Evolutionary conservation across 1,284 basidiomycete genomes (phyloP).

Genomic region (Malassezia pachydermatis): DNA sequence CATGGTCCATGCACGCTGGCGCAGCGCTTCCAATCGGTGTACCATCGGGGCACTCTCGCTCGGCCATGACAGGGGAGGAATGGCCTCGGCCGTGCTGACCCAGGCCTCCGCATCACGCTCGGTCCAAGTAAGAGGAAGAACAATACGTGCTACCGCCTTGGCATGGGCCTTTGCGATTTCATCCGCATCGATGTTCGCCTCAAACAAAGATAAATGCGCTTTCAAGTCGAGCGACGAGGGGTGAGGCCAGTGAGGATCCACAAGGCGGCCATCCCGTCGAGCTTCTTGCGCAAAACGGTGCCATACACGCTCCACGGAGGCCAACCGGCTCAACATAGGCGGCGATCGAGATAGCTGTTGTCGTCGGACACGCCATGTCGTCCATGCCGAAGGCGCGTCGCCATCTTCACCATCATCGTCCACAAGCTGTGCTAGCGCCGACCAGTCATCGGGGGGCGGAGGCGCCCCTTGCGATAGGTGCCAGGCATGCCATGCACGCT

Average conservation of each 20-base stretch:
- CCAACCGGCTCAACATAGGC: slow-evolving; percentile 64
- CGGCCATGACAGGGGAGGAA: slow-evolving; percentile 16
- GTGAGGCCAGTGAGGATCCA: slow-evolving; percentile 62
- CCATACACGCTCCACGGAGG: slow-evolving; percentile 71
- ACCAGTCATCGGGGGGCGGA: slow-evolving; percentile 57
- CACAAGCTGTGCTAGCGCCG: slow-evolving; percentile 60
- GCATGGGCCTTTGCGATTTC: slow-evolving; percentile 36
- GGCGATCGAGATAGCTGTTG: slow-evolving; percentile 57
- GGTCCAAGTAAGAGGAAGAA: slow-evolving; percentile 19
- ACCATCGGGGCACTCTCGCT: slow-evolving; percentile 12
- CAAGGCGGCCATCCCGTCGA: slow-evolving; percentile 59
- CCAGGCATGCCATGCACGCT: slow-evolving; percentile 34
- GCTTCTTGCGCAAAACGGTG: slow-evolving; percentile 63
- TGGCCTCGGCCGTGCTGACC: slow-evolving; percentile 16
- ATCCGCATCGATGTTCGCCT: slow-evolving; percentile 70
- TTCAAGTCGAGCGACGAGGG: slow-evolving; percentile 65
- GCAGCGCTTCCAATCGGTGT: slow-evolving; percentile 17
- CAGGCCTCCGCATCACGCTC: slow-evolving; percentile 22
- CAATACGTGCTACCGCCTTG: slow-evolving; percentile 16
- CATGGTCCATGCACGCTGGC: slow-evolving; percentile 13
- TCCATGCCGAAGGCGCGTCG: slow-evolving; percentile 53
- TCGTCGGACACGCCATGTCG: slow-evolving; percentile 50
- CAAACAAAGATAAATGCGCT: slow-evolving; percentile 66
- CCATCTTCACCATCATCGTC: slow-evolving; percentile 6
- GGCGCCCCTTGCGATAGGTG: neutral